Percentiles rank a stretch among this genome's conserved stretches.
Conservation (phyloP, 768 basidiomycete species). For the Steccherinum ochraceum region DNA sequence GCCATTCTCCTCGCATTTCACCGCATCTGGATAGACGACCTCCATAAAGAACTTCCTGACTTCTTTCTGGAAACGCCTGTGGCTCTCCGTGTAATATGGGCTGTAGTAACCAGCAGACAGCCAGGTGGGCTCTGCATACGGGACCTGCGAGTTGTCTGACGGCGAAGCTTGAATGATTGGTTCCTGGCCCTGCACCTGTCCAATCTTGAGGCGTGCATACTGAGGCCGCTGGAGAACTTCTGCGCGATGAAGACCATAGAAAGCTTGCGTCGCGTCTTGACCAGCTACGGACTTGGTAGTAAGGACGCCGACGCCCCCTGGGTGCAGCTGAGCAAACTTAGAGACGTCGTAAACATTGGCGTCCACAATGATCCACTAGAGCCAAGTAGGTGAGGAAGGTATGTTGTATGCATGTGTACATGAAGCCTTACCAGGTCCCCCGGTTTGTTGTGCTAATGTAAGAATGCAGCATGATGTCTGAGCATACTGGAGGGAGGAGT, state of each 20-base stretch:
- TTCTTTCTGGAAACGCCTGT: slow-evolving; percentile 67
- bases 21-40: slow-evolving; percentile 69
- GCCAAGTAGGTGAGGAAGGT: not conserved
- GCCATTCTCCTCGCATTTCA: slow-evolving; percentile 77
- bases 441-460: slow-evolving; percentile 75
- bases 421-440: slow-evolving; percentile 61
- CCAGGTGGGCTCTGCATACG: slow-evolving; percentile 87
- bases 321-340: slow-evolving; percentile 79
- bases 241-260: slow-evolving; percentile 81
- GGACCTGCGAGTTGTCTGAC: slow-evolving; percentile 67
- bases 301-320: slow-evolving; percentile 76
- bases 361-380: slow-evolving; percentile 78
- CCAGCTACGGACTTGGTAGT: slow-evolving; percentile 63
- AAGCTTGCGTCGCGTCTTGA: slow-evolving; percentile 69
- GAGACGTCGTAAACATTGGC: slow-evolving; percentile 78
- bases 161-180: slow-evolving; percentile 46
- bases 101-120: slow-evolving; percentile 58
- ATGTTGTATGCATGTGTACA: not conserved
- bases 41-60: slow-evolving; percentile 74
- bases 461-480: too few relatives aligned
- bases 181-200: slow-evolving; percentile 51
- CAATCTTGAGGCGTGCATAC: slow-evolving; percentile 65
- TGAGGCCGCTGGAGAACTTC: slow-evolving; percentile 74
- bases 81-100: slow-evolving; percentile 75
- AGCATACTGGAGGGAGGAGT: too few relatives aligned